Base-by-base conservation (phyloP, 495 filamentous ascomycete species). In the Hyaloscypha finlandica region DNA sequence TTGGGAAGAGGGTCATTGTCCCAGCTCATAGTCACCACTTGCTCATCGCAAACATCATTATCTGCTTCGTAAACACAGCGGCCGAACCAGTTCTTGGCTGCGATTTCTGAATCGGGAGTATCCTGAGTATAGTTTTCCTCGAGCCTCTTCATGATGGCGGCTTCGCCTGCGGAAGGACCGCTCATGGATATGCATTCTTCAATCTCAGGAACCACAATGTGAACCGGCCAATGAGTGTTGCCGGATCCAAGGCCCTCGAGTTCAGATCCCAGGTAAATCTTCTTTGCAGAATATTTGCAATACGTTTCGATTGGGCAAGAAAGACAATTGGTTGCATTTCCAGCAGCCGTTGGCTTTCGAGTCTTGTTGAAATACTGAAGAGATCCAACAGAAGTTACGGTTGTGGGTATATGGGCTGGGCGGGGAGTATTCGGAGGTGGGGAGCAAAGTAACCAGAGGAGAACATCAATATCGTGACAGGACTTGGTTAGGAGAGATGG, bases 1-100 rank as follows among this genome's bases (percentile, higher is more conserved):
- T 59, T 55, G 2, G 61, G 53, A 25, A 83, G 54, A 0, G 80
- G 80, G 64, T 90, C 87, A 29, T 90, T 88, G 45, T 93, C 88
- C 94, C 95, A 98, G 2, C 83, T 85, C 29, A 97, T 85, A 0
- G 89, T 93, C 9, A 98, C 95, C 32, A 88, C 79, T 75, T 98
- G 94, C 72, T 97, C 92, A 74, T 99, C 95, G 73, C 89, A 92
- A 29, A 94, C 95, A 72, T 93, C 87, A 73, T 97, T 99, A 75
- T 94, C 92, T 19, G 88, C 82, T 75, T 97, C 95, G 77, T 89
- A 99, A 9, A 99, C 95, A 74, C 96, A 99, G 35, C 94, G 87
- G 1, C 95, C 95, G 71, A 92, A 97, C 93, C 93, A 97, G 20
- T 89, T 88, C 22, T 86, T 79, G 11, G 77, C 63, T 60, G 88